Evolutionary conservation across 1,139 yeast species (phyloP).

Genomic region (Taiozyma sp.): DNA sequence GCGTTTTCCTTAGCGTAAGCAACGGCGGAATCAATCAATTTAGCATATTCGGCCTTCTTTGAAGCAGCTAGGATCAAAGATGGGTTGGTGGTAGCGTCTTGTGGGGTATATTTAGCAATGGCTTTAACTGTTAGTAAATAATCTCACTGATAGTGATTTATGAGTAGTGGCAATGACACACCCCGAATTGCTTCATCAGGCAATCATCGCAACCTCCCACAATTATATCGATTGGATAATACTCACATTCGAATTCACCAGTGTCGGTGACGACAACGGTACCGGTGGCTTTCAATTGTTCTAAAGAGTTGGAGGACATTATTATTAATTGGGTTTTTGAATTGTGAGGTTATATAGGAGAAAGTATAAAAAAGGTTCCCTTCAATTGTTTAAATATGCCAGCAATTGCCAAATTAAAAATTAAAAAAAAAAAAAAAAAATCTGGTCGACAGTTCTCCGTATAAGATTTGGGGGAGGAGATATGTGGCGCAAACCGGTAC

Average conservation of each 20-base stretch:
- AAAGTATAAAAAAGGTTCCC: not conserved
- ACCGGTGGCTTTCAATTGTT: constrained; percentile 91
- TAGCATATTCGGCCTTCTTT: constrained; percentile 83
- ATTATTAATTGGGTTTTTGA: no score
- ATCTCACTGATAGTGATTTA: no score
- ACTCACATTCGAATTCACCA: constrained; percentile 84
- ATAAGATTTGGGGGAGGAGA: not conserved
- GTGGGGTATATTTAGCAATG: constrained; percentile 96
- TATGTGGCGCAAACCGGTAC: constrained; percentile 2
- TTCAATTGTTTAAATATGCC: not conserved
- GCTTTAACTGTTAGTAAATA: constrained; percentile 26
- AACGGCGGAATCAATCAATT: constrained; percentile 86
- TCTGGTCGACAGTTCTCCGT: constrained; percentile 21
- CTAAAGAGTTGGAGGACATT: constrained; percentile 70
- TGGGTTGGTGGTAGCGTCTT: constrained; percentile 99
- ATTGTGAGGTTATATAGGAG: no score
- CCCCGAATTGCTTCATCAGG: no score
- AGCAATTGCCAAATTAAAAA: not conserved
- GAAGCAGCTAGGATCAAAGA: constrained; percentile 95
- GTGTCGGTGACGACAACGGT: constrained; percentile 97
- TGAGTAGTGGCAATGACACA: no score
- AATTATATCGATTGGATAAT: not conserved
- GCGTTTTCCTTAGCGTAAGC: constrained; percentile 63
- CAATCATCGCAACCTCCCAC: not conserved
- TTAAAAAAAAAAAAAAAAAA: not conserved